Base-by-base conservation (phyloP, 768 basidiomycete species). In the Hortiboletus campestris region DNA sequence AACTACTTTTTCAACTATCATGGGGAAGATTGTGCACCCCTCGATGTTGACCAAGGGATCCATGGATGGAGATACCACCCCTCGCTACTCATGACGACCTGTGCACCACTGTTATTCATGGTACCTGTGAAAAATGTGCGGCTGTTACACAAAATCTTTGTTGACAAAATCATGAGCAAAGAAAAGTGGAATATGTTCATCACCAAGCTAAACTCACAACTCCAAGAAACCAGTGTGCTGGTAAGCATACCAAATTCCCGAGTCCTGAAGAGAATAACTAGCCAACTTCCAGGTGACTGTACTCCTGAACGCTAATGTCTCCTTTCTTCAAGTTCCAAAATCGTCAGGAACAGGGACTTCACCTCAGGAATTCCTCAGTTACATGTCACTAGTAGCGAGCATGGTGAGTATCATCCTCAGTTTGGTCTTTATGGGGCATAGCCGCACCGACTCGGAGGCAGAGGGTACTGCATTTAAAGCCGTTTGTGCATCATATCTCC, bases 271-370 rank as follows among this genome's bases (percentile, higher is more conserved):
- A 14, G 16, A 41, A 17, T 50, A 17, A 53, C 32, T 14, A 4
- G 34, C 19, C 9, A 2, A n/a, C 3, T 16, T 49, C 5, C 46
- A 85, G 84, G 78, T 77, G 2, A 82, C 81, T 1, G 82, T 86
- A 2, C 69, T 86, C 17, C 63, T 86, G 20, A 80, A 79, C 36
- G 81, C 80, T 12, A 84, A 85, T 46, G 80, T 87, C 0, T 79
- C 76, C 0, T 84, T 86, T 59, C 69, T 88, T n/a, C 25, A 25
- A 25, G 25, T 25, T 25, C 78, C 83, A 2, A 83, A 86, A 35
- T 71, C 75, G 34, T 72, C 74, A 20, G 74, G 78, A 14, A 56
- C 36, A n/a, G 63, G 61, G 8, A 55, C 46, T 29, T 66, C 62
- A 6, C 52, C 64, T 1, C 70, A 70, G 0, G 75, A 80, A 42